phyloP scores from a whole-genome alignment of 345 rosid genomes.

The Lumnitzera littorea region DNA sequence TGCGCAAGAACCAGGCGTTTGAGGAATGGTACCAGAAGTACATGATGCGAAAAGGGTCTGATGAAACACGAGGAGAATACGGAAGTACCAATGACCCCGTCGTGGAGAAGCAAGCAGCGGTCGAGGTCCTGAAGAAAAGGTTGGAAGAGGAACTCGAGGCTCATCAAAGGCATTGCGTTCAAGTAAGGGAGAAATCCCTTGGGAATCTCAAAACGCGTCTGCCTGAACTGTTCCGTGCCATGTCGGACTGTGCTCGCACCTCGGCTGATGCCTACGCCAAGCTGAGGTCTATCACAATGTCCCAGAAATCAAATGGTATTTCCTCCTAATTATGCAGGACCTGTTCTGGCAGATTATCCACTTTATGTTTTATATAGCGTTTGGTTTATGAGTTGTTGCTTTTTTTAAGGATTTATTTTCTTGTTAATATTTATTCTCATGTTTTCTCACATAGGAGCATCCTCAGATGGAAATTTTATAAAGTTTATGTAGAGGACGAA shows the following conservation, averaged over 20 bases:
- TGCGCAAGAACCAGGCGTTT: conserved; percentile 66
- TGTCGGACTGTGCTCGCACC: conserved; percentile 65
- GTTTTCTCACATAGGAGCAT: too few species aligned
- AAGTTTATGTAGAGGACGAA: too few species aligned
- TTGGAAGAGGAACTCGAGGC: conserved; percentile 67
- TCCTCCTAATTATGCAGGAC: conserved; percentile 2
- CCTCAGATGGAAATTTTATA: too few species aligned
- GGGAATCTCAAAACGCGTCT: conserved; percentile 67
- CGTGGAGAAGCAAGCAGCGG: conserved; percentile 55
- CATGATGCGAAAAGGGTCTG: conserved; percentile 44
- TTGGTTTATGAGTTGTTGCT: neutral
- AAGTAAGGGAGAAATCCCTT: conserved; percentile 85
- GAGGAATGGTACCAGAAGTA: conserved; percentile 87
- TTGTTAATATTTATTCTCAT: too few species aligned
- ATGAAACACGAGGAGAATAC: conserved; percentile 50
- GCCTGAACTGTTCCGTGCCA: conserved; percentile 80
- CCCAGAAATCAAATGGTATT: conserved; percentile 22
- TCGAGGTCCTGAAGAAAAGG: conserved; percentile 68
- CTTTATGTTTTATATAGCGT: neutral
- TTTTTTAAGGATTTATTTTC: too few species aligned
- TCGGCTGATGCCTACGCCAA: conserved; percentile 60
- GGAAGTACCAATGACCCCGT: conserved; percentile 49
- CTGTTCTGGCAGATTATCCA: neutral
- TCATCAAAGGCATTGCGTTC: conserved; percentile 65
- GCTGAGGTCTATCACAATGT: conserved; percentile 36